Evolutionary conservation across 495 filamentous ascomycete genomes (phyloP), one percentile per base, ranked within the genome.

Genomic region (Lophiotrema nucula): DNA sequence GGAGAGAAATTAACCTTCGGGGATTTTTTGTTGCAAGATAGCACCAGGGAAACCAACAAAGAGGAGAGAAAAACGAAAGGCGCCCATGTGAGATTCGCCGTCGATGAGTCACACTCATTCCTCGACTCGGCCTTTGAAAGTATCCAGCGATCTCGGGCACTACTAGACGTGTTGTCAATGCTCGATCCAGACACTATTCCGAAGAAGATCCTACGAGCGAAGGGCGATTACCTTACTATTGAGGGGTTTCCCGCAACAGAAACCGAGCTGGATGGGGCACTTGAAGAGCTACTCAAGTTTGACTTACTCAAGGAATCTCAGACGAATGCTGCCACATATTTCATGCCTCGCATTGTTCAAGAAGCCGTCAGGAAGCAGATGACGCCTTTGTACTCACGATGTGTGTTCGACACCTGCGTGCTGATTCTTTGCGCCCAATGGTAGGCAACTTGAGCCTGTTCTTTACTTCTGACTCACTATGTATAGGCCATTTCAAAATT

Each of bases 341-440:
- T 58, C 8, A 60, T 72, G 5, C 72, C 73, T 60, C 65, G 70
- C 2, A 47, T 72, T 15, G 63, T 75, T 1, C 72, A 73, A 60
- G 69, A 74, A 41, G 56, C 65, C 0, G 41, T 66, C 1, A 37
- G 56, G 33, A 42, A 55, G 23, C 60, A 38, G n/a, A 68, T 73
- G 64, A 49, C 47, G 46, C 25, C 16, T 46, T n/a, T 26, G 33
- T 47, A 56, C 25, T 61, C 44, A 43, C 45, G n/a, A 4, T 16
- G 12, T 13, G 48, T 62, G 12, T 69, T 71, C 35, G 35, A 59
- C 23, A 26, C 22, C 2, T 21, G 60, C 15, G 65, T 71, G n/a
- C 16, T 39, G 15, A 42, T 69, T 12, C 47, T 73, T 10, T 67
- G 53, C 45, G 18, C 21, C 2, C 31, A 42, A 10, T 70, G 67